A percentile compares a stretch with the other conserved stretches of the same genome.
Conservation (phyloP, 495 filamentous ascomycete species). For the Penicillium macrosclerotiorum region DNA sequence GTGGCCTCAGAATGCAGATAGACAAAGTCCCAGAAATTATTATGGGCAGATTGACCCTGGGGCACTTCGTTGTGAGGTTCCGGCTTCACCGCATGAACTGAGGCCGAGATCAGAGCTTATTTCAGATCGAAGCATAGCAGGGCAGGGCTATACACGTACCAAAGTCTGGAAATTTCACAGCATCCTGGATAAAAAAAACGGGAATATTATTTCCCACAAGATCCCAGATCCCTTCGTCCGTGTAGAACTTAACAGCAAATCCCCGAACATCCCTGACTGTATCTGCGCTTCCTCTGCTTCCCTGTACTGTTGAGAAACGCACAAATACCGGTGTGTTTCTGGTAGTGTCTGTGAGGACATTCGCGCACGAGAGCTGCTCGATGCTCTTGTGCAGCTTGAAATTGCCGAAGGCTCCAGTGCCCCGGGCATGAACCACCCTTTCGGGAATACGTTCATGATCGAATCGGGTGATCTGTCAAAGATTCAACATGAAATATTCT, state of each 20-base stretch:
- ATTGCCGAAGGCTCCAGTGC: constrained; percentile 77
- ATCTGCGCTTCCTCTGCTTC: constrained; percentile 72
- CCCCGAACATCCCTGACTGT: constrained; percentile 81
- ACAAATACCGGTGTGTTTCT: constrained; percentile 76
- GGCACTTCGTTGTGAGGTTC: constrained; percentile 76
- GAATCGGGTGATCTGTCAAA: constrained; percentile 68
- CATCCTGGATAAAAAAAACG: constrained; percentile 74
- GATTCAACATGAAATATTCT: not conserved
- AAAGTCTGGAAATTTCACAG: constrained; percentile 71
- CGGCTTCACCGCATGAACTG: constrained; percentile 74
- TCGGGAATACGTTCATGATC: constrained; percentile 89
- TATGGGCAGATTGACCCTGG: constrained; percentile 60
- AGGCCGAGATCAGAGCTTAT: too few species aligned
- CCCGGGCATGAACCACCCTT: constrained; percentile 85
- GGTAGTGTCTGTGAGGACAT: constrained; percentile 75
- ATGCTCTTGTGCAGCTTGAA: constrained; percentile 73
- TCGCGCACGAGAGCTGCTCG: constrained; percentile 66
- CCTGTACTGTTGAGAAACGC: constrained; percentile 82
- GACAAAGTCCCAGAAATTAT: constrained; percentile 61
- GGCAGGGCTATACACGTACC: too few species aligned
- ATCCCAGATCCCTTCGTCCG: constrained; percentile 56
- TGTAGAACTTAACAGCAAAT: constrained; percentile 78
- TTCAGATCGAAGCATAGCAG: too few species aligned
- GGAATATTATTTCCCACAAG: constrained; percentile 77
- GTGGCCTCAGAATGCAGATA: constrained; percentile 66